These are phyloP conservation scores for Escovopsis sp. DNA, from an alignment of 2,329 filamentous ascomycete species.

Conservation along the genomic window DNA sequence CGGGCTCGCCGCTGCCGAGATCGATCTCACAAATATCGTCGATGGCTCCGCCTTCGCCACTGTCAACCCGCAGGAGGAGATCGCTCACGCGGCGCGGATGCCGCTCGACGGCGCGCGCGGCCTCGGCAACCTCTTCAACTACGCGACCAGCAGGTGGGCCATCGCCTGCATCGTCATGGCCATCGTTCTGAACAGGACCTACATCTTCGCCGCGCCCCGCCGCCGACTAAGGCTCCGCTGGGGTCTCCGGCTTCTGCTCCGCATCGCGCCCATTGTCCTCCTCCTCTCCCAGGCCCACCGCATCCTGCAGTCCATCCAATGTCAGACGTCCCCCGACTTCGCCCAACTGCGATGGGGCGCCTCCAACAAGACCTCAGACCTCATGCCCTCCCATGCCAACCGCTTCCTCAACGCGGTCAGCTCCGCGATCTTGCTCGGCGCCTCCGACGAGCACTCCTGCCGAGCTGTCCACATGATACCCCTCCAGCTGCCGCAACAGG, in stretches of 20 bases:
- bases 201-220: slow-evolving; percentile 83
- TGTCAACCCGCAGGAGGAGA: slow-evolving; percentile 6
- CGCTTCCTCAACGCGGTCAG: slow-evolving; percentile 57
- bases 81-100: slow-evolving; percentile 26
- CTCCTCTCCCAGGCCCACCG: slow-evolving; percentile 52
- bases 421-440: slow-evolving; percentile 55
- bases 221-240: slow-evolving; percentile 63
- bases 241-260: slow-evolving; percentile 53
- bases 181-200: slow-evolving; percentile 75
- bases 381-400: slow-evolving; percentile 57
- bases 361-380: slow-evolving; percentile 44
- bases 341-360: slow-evolving; percentile 54
- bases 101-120: slow-evolving; percentile 48
- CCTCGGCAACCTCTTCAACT: slow-evolving; percentile 75
- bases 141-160: slow-evolving; percentile 85
- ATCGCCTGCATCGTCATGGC: slow-evolving; percentile 75
- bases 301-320: slow-evolving; percentile 74
- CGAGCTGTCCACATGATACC: slow-evolving; percentile 56
- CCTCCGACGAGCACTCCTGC: slow-evolving; percentile 62
- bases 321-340: slow-evolving; percentile 71
- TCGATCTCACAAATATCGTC: slow-evolving; percentile 17
- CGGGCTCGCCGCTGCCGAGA: slow-evolving; percentile 10
- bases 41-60: slow-evolving; percentile 8
- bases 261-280: slow-evolving; percentile 54
- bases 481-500: too few relatives aligned